Base-by-base conservation (phyloP, 2,329 filamentous ascomycete genomes). In the Xylariales sp. region DNA sequence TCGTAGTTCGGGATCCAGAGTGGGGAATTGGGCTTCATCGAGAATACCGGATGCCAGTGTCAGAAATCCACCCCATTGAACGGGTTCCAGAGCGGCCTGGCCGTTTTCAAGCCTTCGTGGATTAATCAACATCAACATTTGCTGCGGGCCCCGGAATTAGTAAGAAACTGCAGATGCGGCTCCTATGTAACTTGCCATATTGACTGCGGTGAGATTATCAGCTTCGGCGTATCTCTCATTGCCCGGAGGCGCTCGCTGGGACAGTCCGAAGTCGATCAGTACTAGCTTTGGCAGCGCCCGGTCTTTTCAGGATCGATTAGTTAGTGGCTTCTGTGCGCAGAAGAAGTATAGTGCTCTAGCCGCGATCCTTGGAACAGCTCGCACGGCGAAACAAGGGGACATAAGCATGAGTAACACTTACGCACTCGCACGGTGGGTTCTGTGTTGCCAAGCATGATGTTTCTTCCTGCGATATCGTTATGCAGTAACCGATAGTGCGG, bases 261-360 rank as follows among this genome's bases (percentile, higher is more conserved):
- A 45, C 16, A 50, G 8, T 12, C 66, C 66, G 34, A 65, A 68
- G 48, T 68, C 66, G n/a, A 68, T 68, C n/a, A 68, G 3, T 28
- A 54, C 56, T 45, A 68, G 34, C n/a, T 57, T 48, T 12, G 57
- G 62, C 32, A 32, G 34, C 10, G 30, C 1, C n/a, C n/a, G 39
- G 41, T 68, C 66, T 68, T 18, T 68, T 12, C n/a, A 30, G 12
- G 5, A n/a, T 18, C 16, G 3, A 43, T 41, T 5, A 23, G 39
- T 62, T n/a, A 62, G 57, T 39, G 12, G 7, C 8, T 41, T 12
- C n/a, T 6, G 7, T 18, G 6, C 8, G 8, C 6, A 8, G 45
- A 63, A 8, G 3, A 23, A 4, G 9, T n/a, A 41, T 14, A 3
- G 30, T 6, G 5, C 34, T 7, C 0, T 53, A 53, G 14, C 16